A percentile compares a stretch with the other conserved stretches of the same genome.
Conservation (phyloP, 2,329 filamentous ascomycete species). For the Akanthomyces dipterigenus region DNA sequence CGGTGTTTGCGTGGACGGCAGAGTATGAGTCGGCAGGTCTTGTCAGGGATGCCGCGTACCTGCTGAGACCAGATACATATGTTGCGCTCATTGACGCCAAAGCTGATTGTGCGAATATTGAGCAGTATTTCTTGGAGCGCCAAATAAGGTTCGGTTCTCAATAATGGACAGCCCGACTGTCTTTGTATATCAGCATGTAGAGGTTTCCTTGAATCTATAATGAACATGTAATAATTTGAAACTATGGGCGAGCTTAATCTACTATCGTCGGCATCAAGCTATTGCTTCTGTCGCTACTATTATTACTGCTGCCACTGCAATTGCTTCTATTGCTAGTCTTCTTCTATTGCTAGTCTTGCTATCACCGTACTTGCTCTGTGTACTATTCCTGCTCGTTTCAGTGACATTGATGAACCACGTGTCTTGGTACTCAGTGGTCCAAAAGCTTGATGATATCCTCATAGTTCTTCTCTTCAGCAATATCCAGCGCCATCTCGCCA, state of each 20-base stretch:
- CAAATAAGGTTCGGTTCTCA: background rate
- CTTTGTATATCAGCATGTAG: background rate
- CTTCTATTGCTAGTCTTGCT: too few species aligned
- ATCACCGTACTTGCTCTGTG: too few species aligned
- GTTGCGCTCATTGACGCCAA: background rate
- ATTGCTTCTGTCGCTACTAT: too few species aligned
- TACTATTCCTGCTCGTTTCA: too few species aligned
- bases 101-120: background rate
- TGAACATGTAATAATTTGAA: too few species aligned
- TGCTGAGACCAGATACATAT: constrained; percentile 10
- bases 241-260: too few species aligned
- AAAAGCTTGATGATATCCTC: background rate
- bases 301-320: too few species aligned
- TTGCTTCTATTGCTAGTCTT: too few species aligned
- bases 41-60: background rate
- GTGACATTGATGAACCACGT: too few species aligned
- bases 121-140: background rate
- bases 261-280: too few species aligned
- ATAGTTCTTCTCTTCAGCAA: constrained; percentile 1
- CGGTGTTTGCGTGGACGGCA: background rate
- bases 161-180: background rate
- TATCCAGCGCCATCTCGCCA: constrained; percentile 5
- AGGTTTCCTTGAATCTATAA: background rate
- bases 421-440: too few species aligned
- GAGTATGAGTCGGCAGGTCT: background rate